Evolutionary conservation across 257 asterid genomes (phyloP), one percentile per base, ranked within the genome.

Genomic region (Forsythia suspensa): DNA sequence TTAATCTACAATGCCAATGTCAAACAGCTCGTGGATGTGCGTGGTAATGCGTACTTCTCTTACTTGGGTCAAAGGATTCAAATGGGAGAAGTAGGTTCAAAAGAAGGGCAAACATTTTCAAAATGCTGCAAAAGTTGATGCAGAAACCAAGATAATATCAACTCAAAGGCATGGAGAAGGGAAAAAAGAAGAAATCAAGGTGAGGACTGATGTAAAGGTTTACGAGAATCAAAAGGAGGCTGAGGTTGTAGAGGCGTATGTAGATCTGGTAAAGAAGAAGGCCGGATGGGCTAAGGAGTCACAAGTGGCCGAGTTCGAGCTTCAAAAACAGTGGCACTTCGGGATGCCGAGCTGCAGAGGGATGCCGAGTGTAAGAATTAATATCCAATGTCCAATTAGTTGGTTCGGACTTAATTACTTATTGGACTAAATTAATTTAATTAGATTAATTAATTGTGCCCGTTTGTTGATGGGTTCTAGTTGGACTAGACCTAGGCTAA

Each of bases 1-100:
- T 20, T 86, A 70, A 91, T 91, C 57, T 91, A 91, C 82, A 88
- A 91, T 38, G 94, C 97, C 4, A 91, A 91, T 43, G 94, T 91
- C 4, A 89, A 91, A 55, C 96, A 91, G 81, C 83, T 91, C 5
- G 96, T 91, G 24, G 94, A 91, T 24, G 94, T 91, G 13, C 86
- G 73, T 0, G 94, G 96, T 1, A 92, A 88, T 44, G 96, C 89
- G 86, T 89, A 91, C 34, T 91, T 91, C 81, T 91, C 94, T 0
- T 90, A 88, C 75, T 13, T 91, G 51, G 91, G 96, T 7, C 94
- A 91, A 83, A 91, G 87, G 69, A 87, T 89, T 0, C 94, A 91
- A 77, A 91, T 88, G 82, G 96, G 96, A 0, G 91, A 88, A 70
- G 77, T 88, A 0, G 92, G 92, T 0, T 15, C 90, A 0, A 91